Percentiles rank a stretch among this genome's conserved stretches.
Conservation (phyloP, 495 filamentous ascomycete species). For the Xylaria longipes region DNA sequence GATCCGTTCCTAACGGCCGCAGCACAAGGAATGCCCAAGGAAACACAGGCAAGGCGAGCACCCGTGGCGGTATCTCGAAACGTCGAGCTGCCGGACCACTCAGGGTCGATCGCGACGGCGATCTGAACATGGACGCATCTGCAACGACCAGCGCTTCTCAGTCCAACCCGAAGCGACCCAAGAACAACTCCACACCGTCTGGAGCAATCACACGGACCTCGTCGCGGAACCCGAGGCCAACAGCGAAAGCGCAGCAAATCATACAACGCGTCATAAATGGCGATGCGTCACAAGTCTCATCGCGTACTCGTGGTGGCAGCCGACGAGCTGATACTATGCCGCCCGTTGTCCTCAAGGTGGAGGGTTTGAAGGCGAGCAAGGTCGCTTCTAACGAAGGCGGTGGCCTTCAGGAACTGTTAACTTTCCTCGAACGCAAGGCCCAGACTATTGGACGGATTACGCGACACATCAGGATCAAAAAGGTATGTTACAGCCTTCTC, state of each 20-base stretch:
- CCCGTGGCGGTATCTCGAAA: constrained; percentile 76
- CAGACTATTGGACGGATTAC: constrained; percentile 59
- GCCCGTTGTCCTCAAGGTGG: constrained; percentile 58
- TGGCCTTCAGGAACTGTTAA: constrained; percentile 70
- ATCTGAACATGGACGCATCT: constrained; percentile 75
- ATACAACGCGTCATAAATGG: constrained; percentile 44
- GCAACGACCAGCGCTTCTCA: constrained; percentile 43
- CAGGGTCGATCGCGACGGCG: constrained; percentile 78
- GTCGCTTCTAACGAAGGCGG: constrained; percentile 72
- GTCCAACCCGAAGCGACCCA: constrained; percentile 33
- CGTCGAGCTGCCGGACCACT: constrained; percentile 52
- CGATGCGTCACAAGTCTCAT: constrained; percentile 30
- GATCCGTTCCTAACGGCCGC: constrained; percentile 33
- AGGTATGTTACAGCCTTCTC: constrained; percentile 71
- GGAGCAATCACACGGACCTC: constrained; percentile 34
- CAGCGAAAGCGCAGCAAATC: constrained; percentile 41
- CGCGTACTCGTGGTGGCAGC: constrained; percentile 23
- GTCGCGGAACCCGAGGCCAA: constrained; percentile 41
- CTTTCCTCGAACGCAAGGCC: constrained; percentile 84
- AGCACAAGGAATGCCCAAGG: constrained; percentile 40
- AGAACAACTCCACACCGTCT: constrained; percentile 30
- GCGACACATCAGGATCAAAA: constrained; percentile 71
- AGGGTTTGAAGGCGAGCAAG: constrained; percentile 79
- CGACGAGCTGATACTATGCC: constrained; percentile 25
- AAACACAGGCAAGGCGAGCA: constrained; percentile 25